Evolutionary conservation across 2,329 filamentous ascomycete species (phyloP), one percentile per base, ranked within the genome.

Genomic region (Alternaria ventricosa): DNA sequence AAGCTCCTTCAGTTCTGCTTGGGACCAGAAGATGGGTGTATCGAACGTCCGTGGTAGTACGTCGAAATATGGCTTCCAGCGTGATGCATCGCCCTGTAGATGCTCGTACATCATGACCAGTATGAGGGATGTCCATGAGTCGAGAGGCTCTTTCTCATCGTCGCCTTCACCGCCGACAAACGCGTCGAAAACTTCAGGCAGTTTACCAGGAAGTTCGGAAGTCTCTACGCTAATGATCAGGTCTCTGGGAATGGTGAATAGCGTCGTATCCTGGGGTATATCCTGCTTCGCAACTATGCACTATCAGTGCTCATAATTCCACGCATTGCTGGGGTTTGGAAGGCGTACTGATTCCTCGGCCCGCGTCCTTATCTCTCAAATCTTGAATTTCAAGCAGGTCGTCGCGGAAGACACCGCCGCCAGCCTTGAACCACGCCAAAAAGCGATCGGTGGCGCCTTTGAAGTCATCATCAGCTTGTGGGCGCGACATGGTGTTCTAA

Each of bases 1-100:
- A 1, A 73, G 60, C 45, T 73, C 71, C n/a, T 67, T 64, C 8
- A 72, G 41, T 41, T 73, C 71, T 2, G 58, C 23, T 2, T 68
- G 63, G 2, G 65, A 51, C 71, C 71, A 73, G 50, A 72, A 72
- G 23, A 73, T 67, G 1, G 71, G 71, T 11, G 71, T 73, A n/a
- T 72, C 65, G 18, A 73, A 73, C 9, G 30, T 61, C 3, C 57
- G 60, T 6, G 71, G 71, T 5, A 73, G 46, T 2, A 73, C 58
- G 23, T 72, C 68, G 5, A 73, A 33, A 33, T 73, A 73, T 5
- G 71, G 68, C 45, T 73, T 73, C 71, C 71, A 73, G 18, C 46
- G 60, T 0, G 71, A 73, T 15, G 55, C 57, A 11, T 68, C 64
- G 28, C 70, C 71, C 22, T 70, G 70, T 6, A 73, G 23, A 23